A percentile compares a stretch with the other conserved stretches of the same genome.
phyloP scores from a whole-genome alignment of 768 basidiomycete species.

The Albatrellus ellisii region DNA sequence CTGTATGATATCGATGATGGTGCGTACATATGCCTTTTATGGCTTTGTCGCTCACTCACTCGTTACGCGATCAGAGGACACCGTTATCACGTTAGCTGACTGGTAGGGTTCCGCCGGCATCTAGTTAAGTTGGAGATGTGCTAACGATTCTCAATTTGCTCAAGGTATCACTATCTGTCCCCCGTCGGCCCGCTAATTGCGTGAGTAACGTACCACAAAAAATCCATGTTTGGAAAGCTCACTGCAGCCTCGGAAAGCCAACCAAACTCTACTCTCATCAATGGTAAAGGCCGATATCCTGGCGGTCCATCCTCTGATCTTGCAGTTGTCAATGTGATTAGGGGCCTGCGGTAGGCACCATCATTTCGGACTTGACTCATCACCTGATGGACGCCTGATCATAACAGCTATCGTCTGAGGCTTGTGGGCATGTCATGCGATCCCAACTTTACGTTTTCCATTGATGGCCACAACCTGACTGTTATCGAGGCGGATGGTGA shows the following conservation, averaged over 20 bases:
- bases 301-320: slow-evolving; percentile 26
- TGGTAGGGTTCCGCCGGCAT: slow-evolving; percentile 21
- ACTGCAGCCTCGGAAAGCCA: slow-evolving; percentile 8
- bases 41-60: slow-evolving; percentile 7
- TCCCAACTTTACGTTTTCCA: slow-evolving; percentile 17
- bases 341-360: slow-evolving; percentile 14
- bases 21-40: slow-evolving; percentile 11
- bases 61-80: slow-evolving; percentile 18
- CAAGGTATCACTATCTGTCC: slow-evolving; percentile 25
- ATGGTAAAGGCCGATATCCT: slow-evolving; percentile 32
- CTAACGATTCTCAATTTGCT: slow-evolving; percentile 1
- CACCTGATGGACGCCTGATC: too few species aligned
- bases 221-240: slow-evolving; percentile 1
- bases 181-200: slow-evolving; percentile 13
- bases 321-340: slow-evolving; percentile 30
- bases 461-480: slow-evolving; percentile 17
- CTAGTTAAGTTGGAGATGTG: slow-evolving; percentile 4
- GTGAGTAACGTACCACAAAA: neutral
- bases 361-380: neutral
- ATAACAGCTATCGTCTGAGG: slow-evolving; percentile 38
- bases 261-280: slow-evolving; percentile 33
- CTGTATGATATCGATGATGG: slow-evolving; percentile 30
- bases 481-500: slow-evolving; percentile 19
- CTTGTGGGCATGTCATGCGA: slow-evolving; percentile 37
- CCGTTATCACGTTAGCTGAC: slow-evolving; percentile 37